A percentile compares a stretch with the other conserved stretches of the same genome.
phyloP scores from a whole-genome alignment of 345 rosid genomes.

The Conringia planisiliqua region DNA sequence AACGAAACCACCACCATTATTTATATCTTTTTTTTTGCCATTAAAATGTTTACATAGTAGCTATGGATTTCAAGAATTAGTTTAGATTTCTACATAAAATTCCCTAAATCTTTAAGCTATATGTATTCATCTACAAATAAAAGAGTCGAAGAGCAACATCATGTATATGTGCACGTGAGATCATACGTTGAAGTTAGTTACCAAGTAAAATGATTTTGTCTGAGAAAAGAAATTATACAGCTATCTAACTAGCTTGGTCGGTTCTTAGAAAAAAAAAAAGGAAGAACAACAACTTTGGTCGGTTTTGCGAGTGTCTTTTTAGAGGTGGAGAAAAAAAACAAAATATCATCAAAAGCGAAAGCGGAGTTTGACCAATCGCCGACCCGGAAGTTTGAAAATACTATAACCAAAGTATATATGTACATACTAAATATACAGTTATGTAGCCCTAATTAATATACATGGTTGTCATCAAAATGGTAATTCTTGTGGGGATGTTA shows the following conservation, averaged over 20 bases:
- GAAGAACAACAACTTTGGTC: constrained; percentile 16
- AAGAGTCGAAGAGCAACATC: not conserved
- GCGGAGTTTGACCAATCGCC: constrained; percentile 31
- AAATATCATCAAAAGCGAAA: constrained; percentile 25
- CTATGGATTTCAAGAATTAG: not conserved
- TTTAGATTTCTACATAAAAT: not conserved
- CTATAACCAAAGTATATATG: not conserved
- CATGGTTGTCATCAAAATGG: constrained; percentile 8
- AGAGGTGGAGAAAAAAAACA: constrained; percentile 17
- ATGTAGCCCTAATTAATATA: constrained; percentile 5
- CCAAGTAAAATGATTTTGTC: constrained; percentile 11
- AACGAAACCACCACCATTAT: not conserved
- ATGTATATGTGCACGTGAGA: constrained; percentile 21
- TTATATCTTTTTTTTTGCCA: not conserved
- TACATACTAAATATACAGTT: not conserved
- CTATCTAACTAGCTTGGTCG: constrained; percentile 26
- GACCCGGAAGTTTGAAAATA: constrained; percentile 2
- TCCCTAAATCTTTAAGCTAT: not conserved
- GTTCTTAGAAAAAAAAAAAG: not conserved
- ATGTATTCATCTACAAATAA: not conserved
- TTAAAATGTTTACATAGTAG: not conserved
- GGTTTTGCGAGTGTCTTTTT: constrained; percentile 21
- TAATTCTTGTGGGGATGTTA: constrained; percentile 17
- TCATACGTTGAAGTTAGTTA: constrained; percentile 1
- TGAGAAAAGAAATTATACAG: not conserved